These are phyloP conservation scores for Trichoderma simmonsii DNA, from an alignment of 2,329 filamentous ascomycete species.

Conservation along the genomic window DNA sequence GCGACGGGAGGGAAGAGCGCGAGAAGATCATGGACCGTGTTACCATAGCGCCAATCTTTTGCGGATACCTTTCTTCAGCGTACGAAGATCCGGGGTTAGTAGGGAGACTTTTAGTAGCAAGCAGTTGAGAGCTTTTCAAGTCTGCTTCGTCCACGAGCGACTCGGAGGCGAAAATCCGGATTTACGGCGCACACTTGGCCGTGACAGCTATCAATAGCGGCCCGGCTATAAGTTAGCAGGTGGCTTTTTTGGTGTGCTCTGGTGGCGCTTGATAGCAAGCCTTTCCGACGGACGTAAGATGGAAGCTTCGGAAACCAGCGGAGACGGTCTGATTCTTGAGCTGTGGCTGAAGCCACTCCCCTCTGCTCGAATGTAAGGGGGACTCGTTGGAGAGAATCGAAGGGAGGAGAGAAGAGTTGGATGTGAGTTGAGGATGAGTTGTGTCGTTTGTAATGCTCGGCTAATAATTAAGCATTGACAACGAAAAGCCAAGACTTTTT, in stretches of 20 bases:
- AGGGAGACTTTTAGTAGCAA: neutral
- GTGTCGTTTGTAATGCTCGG: neutral
- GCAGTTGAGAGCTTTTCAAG: neutral
- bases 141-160: no score
- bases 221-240: neutral
- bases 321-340: neutral
- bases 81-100: neutral
- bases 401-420: neutral
- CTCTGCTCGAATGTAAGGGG: neutral
- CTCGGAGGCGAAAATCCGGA: neutral
- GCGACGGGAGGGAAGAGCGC: neutral
- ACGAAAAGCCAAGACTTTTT: neutral
- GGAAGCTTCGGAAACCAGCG: neutral
- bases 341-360: neutral
- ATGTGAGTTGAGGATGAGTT: neutral
- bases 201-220: neutral
- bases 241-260: neutral
- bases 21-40: conserved; percentile 4
- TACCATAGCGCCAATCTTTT: conserved; percentile 1
- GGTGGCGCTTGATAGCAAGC: neutral
- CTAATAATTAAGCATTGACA: neutral
- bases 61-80: neutral
- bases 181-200: neutral
- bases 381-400: neutral
- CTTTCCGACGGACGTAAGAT: neutral